Percentiles rank a stretch among this genome's conserved stretches.
These are phyloP conservation scores for Phyllosticta paracitricarpa DNA, from an alignment of 2,329 filamentous ascomycete species.

Conservation along the genomic window DNA sequence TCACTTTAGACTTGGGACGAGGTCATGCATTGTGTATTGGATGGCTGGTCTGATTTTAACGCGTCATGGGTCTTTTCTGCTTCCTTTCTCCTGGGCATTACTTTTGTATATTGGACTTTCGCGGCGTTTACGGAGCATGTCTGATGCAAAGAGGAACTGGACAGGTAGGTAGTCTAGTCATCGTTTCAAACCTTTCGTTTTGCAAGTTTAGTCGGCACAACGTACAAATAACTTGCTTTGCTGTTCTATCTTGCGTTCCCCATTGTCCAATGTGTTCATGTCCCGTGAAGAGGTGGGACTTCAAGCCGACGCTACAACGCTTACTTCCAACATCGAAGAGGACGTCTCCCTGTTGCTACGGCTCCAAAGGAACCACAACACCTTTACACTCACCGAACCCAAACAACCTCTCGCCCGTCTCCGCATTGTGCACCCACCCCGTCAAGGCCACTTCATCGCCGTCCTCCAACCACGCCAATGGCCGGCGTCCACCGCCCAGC, in stretches of 20 bases:
- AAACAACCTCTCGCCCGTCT: constrained; percentile 1
- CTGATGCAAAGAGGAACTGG: not conserved
- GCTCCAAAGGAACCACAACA: not conserved
- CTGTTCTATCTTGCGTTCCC: no score
- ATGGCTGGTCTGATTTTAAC: not conserved
- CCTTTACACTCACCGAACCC: constrained; percentile 1
- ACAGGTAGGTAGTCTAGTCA: not conserved
- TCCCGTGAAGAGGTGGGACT: no score
- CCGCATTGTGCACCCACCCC: constrained; percentile 3
- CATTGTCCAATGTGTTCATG: no score
- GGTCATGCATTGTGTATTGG: not conserved
- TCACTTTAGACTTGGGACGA: no score
- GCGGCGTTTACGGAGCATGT: not conserved
- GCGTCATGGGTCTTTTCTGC: not conserved
- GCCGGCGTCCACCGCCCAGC: constrained; percentile 19
- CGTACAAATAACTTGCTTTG: no score
- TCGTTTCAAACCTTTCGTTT: not conserved
- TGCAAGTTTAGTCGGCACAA: no score
- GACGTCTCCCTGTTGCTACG: not conserved
- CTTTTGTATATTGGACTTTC: not conserved
- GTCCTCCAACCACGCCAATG: constrained; percentile 34
- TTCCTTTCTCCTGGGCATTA: not conserved
- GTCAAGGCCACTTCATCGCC: constrained; percentile 33
- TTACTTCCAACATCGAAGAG: no score
- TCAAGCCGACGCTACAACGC: no score